phyloP scores from a whole-genome alignment of 2,329 filamentous ascomycete genomes.

The Thelonectria rubi region DNA sequence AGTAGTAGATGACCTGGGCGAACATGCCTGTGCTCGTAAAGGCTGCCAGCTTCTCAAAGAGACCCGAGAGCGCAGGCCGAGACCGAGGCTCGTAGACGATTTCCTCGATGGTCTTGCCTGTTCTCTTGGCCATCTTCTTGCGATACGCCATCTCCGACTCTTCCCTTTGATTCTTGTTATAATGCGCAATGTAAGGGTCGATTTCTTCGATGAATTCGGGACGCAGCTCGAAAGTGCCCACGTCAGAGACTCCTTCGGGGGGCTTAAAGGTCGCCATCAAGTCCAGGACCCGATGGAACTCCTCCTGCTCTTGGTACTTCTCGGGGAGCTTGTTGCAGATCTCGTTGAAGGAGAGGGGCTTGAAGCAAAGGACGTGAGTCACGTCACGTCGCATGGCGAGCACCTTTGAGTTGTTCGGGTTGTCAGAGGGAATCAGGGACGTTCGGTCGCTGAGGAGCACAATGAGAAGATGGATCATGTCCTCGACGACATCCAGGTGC shows the following conservation, averaged over 20 bases:
- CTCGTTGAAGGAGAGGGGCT: constrained; percentile 93
- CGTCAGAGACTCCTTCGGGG: constrained; percentile 90
- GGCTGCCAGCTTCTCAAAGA: constrained; percentile 77
- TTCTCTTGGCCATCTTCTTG: constrained; percentile 86
- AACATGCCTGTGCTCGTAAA: constrained; percentile 90
- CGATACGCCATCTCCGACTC: constrained; percentile 92
- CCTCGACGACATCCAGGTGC: constrained; percentile 91
- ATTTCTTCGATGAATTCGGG: constrained; percentile 86
- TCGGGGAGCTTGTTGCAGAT: constrained; percentile 87
- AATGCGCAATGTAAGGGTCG: constrained; percentile 95
- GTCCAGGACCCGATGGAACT: constrained; percentile 84
- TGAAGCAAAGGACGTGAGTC: constrained; percentile 94
- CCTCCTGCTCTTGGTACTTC: constrained; percentile 86
- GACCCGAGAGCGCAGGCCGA: constrained; percentile 76
- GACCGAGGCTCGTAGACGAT: constrained; percentile 92
- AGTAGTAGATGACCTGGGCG: constrained; percentile 88
- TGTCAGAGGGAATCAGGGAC: constrained; percentile 74
- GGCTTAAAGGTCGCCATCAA: constrained; percentile 90
- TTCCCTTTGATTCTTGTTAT: constrained; percentile 95
- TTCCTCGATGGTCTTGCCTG: constrained; percentile 80
- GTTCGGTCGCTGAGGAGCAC: constrained; percentile 90
- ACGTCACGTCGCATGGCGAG: constrained; percentile 87
- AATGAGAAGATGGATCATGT: constrained; percentile 93
- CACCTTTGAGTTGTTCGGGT: constrained; percentile 71
- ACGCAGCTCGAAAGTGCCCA: constrained; percentile 93